These are phyloP conservation scores for Acorus gramineus DNA, from an alignment of 106 monocot species.

Conservation along the genomic window DNA sequence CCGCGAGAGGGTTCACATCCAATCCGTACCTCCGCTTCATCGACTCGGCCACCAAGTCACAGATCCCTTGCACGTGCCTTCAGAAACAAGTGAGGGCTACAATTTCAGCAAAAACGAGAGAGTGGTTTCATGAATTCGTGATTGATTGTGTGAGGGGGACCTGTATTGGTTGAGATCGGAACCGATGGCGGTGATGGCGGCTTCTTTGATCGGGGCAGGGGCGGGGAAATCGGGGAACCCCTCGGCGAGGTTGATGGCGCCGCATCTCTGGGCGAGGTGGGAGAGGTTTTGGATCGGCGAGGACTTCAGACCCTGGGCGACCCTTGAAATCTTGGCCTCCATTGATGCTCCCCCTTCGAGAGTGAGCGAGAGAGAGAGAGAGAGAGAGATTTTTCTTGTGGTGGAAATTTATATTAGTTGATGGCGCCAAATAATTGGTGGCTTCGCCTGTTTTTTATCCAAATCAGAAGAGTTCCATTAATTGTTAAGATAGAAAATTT, in stretches of 20 bases:
- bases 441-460: too few species aligned
- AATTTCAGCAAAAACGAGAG: too few species aligned
- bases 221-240: constrained; percentile 95
- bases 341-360: constrained; percentile 20
- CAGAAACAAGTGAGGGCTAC: not conserved
- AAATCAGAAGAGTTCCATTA: too few species aligned
- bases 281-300: constrained; percentile 89
- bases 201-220: constrained; percentile 48
- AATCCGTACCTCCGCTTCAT: constrained; percentile 50
- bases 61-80: constrained; percentile 82
- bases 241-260: constrained; percentile 91
- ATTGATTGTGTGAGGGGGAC: constrained; percentile 7
- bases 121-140: too few species aligned
- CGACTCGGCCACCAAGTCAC: constrained; percentile 35
- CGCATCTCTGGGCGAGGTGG: constrained; percentile 58
- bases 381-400: not conserved
- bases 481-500: too few species aligned
- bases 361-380: constrained; percentile 5
- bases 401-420: too few species aligned
- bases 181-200: constrained; percentile 70
- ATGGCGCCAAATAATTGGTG: too few species aligned
- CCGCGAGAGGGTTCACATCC: constrained; percentile 46
- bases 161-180: constrained; percentile 78
- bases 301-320: constrained; percentile 22
- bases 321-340: constrained; percentile 51